Conservation (phyloP, 2,329 filamentous ascomycete genomes). For the Hymenotorrendiella dingleyae region DNA sequence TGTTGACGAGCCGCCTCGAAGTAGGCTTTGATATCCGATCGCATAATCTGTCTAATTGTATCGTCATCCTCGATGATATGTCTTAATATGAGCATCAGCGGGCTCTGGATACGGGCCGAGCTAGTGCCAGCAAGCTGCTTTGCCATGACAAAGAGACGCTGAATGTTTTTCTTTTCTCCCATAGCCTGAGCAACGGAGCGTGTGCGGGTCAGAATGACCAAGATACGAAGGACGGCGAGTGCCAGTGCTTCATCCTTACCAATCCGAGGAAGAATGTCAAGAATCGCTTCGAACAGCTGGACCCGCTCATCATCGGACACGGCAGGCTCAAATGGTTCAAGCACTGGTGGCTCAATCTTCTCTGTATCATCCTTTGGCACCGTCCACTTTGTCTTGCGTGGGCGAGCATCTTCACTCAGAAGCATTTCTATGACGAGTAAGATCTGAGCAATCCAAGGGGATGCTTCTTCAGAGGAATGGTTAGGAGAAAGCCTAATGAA, state of each 20-base stretch:
- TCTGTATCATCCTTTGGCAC: slow-evolving; percentile 46
- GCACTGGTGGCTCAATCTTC: slow-evolving; percentile 45
- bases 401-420: slow-evolving; percentile 82
- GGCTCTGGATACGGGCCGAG: slow-evolving; percentile 64
- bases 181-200: slow-evolving; percentile 69
- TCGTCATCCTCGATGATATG: slow-evolving; percentile 94
- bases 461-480: slow-evolving; percentile 68
- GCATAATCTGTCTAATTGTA: slow-evolving; percentile 86
- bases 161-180: slow-evolving; percentile 82
- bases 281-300: slow-evolving; percentile 68
- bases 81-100: slow-evolving; percentile 70
- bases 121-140: slow-evolving; percentile 81
- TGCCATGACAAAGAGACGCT: slow-evolving; percentile 88
- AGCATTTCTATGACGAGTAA: slow-evolving; percentile 85
- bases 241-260: slow-evolving; percentile 84
- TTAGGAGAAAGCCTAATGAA: slow-evolving; percentile 70
- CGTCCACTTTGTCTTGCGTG: slow-evolving; percentile 67
- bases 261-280: slow-evolving; percentile 78
- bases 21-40: slow-evolving; percentile 74
- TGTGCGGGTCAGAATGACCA: slow-evolving; percentile 81
- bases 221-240: slow-evolving; percentile 72
- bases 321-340: slow-evolving; percentile 54
- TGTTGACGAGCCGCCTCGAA: slow-evolving; percentile 53
- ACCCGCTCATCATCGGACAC: slow-evolving; percentile 60
- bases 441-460: slow-evolving; percentile 88